Evolutionary conservation across 192 early-diverging fungal species (phyloP), one percentile per base, ranked within the genome.

Genomic region (Allomyces macrogynus): DNA sequence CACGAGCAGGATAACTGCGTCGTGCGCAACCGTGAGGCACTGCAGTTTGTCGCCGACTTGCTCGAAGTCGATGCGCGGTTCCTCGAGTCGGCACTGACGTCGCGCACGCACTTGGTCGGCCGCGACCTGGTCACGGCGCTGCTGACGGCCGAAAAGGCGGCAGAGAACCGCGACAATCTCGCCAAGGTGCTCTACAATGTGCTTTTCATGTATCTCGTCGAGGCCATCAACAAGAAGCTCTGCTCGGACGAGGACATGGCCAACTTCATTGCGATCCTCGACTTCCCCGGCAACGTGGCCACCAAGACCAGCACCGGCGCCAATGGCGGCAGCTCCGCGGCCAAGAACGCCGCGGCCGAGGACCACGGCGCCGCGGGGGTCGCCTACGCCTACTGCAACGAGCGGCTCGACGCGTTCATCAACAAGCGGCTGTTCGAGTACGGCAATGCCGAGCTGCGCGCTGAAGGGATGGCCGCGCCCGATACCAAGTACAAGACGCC

Each of bases 71-170:
- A 82, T n/a, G 72, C 86, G 43, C 69, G 72, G 24, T 84, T 84
- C 7, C 77, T 95, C n/a, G 81, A 88, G 61, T 76, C 76, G 9
- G 78, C 86, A 1, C 77, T 97, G 54, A 86, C 85, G 26, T 90
- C 89, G 72, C 85, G 88, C 72, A 85, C 89, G 10, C 87, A 87
- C 72, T 69, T 87, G 20, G 89, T 98, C 43, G 77, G 83, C 16
- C 75, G 81, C 64, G 91, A 95, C 66, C 74, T 95, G 16, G 95
- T 88, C 75, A 92, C 89, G 16, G 86, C 91, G 20, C 89, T 92
- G 62, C 74, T 98, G 64, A 88, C 91, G 67, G 78, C 81, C 16
- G 82, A 82, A 23, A 85, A 83, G 40, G 92, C 95, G 0, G 62
- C 66, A 10, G 74, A 78, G 60, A 91, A 95, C 72, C 84, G 92